Base-by-base conservation (phyloP, 345 rosid genomes). In the Kernera saxatilis region DNA sequence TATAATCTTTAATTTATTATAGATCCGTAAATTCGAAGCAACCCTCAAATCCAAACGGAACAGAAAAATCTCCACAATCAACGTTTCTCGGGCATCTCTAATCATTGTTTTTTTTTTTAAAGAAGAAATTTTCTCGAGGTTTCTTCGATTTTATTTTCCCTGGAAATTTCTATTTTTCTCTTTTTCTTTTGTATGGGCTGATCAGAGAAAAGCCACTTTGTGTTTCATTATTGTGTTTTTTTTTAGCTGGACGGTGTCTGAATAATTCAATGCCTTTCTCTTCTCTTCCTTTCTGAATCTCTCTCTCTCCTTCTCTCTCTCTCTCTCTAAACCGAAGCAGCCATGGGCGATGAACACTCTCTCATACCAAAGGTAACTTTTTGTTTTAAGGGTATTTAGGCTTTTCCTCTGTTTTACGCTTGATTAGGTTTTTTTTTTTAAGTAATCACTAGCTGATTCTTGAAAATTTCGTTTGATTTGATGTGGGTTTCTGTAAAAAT, bases 341-440 rank as follows among this genome's bases (percentile, higher is more conserved):
- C 73, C 19, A 91, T 91, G 99, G 95, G 88, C 63, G 96, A 85
- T 50, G 90, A 89, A 84, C 83, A 75, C 79, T 80, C 82, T 80
- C 80, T 77, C 83, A 84, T 82, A 85, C 55, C 83, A 48, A 94
- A 89, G 97, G 99, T 94, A 45, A 44, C 64, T 15, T 46, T 18
- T 70, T 70, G 37, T 3, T 48, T 15, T 8, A 2, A 43, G 12
- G 26, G 49, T 35, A 26, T 55, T 55, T 25, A 53, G 39, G 69
- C 9, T 64, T 70, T 19, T 53, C 46, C 32, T 30, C 41, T 59
- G n/a, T 40, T 50, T 26, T 64, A 54, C 8, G 15, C 55, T 19
- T 55, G 74, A 79, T 43, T 67, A 44, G 73, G 55, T 61, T 69
- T 69, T 50, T 49, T 64, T 23, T 45, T 18, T 62, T 32, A 53